These are phyloP conservation scores for Dendrobium officinale DNA, from an alignment of 106 monocot genomes.

Conservation along the genomic window DNA sequence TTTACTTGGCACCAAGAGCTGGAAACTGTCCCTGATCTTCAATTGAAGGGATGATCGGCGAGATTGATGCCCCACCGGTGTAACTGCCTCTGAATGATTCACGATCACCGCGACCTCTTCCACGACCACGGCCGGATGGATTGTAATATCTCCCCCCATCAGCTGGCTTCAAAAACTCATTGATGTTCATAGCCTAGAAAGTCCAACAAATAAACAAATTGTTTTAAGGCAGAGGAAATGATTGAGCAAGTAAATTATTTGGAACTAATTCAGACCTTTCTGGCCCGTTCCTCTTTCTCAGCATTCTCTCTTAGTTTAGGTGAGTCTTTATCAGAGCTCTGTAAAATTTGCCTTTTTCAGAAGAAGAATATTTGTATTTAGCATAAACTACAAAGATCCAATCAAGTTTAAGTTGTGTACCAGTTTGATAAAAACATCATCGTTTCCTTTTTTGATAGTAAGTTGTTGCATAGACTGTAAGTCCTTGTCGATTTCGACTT, in stretches of 20 bases:
- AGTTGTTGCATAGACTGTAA: constrained; percentile 32
- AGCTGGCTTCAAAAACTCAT: constrained; percentile 46
- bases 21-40: constrained; percentile 45
- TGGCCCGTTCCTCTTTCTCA: constrained; percentile 33
- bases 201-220: neutral
- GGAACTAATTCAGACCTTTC: constrained; percentile 30
- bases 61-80: neutral
- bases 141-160: constrained; percentile 28
- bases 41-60: constrained; percentile 18
- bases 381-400: neutral
- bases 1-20: constrained; percentile 36
- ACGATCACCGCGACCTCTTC: constrained; percentile 27
- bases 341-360: neutral
- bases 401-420: neutral
- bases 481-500: constrained; percentile 32
- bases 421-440: constrained; percentile 38
- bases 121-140: constrained; percentile 29
- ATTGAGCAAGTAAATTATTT: neutral
- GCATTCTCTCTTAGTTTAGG: constrained; percentile 31
- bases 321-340: constrained; percentile 39
- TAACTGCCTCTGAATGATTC: constrained; percentile 16
- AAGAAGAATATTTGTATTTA: neutral
- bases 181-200: constrained; percentile 36
- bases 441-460: constrained; percentile 26
- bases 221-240: neutral